Conservation (phyloP, 164 flowering plant species). For the Chimonanthus salicifolius region DNA sequence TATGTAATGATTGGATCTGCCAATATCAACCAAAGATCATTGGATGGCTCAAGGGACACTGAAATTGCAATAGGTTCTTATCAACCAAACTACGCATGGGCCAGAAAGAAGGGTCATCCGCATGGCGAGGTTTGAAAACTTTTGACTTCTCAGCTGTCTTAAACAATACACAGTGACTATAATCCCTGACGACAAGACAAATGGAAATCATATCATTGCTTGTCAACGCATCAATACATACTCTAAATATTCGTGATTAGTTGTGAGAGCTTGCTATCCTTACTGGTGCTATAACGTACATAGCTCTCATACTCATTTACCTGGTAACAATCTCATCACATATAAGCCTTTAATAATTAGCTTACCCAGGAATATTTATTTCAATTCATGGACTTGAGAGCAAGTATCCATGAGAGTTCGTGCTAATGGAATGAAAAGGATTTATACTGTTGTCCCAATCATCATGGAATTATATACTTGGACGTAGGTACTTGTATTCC, state of each 20-base stretch:
- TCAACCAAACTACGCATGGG: conserved; percentile 67
- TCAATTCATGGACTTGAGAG: not conserved
- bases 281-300: no score
- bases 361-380: not conserved
- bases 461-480: not conserved
- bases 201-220: not conserved
- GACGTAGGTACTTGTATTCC: not conserved
- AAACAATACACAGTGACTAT: not conserved
- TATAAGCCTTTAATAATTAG: no score
- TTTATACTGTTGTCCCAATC: not conserved
- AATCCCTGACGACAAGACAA: not conserved
- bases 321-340: not conserved
- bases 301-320: no score
- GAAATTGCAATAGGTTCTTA: conserved; percentile 88
- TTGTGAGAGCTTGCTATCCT: not conserved
- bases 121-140: conserved; percentile 51
- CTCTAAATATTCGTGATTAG: not conserved
- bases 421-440: no score
- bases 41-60: conserved; percentile 80
- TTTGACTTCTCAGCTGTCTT: not conserved
- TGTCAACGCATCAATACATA: not conserved
- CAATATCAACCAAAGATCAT: conserved; percentile 72
- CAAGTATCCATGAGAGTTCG: not conserved
- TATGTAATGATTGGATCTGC: conserved; percentile 76
- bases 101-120: conserved; percentile 40